Conservation (phyloP, 495 filamentous ascomycete genomes). For the Ramalina intermedia region DNA sequence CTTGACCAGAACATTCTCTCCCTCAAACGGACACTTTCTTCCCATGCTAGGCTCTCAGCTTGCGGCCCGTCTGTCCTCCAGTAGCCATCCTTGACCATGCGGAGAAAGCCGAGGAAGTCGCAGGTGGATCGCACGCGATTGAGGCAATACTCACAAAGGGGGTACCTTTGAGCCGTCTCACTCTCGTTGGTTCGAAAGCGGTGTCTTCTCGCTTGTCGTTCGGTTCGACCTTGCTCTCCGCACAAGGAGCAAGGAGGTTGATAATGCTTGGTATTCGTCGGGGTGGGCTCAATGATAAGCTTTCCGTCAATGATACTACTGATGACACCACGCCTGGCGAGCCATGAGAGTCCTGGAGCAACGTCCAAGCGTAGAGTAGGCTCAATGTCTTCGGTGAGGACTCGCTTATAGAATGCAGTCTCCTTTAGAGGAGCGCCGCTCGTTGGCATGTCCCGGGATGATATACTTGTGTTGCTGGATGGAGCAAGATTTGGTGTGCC, state of each 20-base stretch:
- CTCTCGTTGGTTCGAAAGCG: conserved; percentile 78
- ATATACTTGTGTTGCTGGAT: conserved; percentile 14
- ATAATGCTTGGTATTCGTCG: conserved; percentile 39
- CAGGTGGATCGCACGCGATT: conserved; percentile 72
- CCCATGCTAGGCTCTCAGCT: conserved; percentile 75
- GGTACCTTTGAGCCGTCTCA: conserved; percentile 71
- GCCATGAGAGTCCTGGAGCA: conserved; percentile 84
- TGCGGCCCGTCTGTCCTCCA: conserved; percentile 63
- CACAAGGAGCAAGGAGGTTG: conserved; percentile 76
- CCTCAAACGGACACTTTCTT: conserved; percentile 73
- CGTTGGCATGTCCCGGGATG: conserved; percentile 17
- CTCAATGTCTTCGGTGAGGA: conserved; percentile 79
- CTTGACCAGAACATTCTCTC: conserved; percentile 95
- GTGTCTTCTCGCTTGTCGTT: conserved; percentile 61
- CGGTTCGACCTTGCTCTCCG: conserved; percentile 60
- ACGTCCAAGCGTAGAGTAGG: conserved; percentile 79
- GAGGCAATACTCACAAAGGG: conserved; percentile 81
- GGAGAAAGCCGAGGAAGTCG: conserved; percentile 81
- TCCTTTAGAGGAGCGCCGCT: conserved; percentile 55
- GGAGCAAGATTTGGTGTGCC: conserved; percentile 13
- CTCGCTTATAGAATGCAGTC: conserved; percentile 84
- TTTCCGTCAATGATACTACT: conserved; percentile 73
- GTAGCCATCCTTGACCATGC: conserved; percentile 79
- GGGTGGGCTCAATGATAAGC: conserved; percentile 77
- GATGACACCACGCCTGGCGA: conserved; percentile 70